phyloP scores from a whole-genome alignment of 1,139 yeast genomes.

The Zygoascus hellenicus region DNA sequence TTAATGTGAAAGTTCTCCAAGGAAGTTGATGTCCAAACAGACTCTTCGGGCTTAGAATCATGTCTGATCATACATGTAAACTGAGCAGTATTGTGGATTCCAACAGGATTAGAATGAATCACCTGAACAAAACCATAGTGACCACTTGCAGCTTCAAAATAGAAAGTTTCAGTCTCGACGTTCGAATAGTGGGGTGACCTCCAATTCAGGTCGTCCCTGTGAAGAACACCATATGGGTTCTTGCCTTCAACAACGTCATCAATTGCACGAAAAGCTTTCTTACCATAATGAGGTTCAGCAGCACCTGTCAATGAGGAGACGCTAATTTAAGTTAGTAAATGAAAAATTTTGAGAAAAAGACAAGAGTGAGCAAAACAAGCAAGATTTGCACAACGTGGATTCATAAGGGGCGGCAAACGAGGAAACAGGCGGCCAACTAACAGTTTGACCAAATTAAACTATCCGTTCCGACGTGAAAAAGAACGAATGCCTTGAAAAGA shows the following conservation, averaged over 20 bases:
- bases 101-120: constrained; percentile 87
- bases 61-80: constrained; percentile 75
- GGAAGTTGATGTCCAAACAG: constrained; percentile 85
- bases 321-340: constrained; percentile 15
- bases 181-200: constrained; percentile 69
- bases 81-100: constrained; percentile 87
- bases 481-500: too few relatives aligned
- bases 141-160: constrained; percentile 62
- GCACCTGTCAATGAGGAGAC: constrained; percentile 93
- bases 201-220: constrained; percentile 68
- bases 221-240: constrained; percentile 53
- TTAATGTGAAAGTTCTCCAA: constrained; percentile 71
- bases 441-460: too few relatives aligned
- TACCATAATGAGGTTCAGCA: constrained; percentile 95
- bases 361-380: neutral
- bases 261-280: constrained; percentile 84
- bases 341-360: neutral
- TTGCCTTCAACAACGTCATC: constrained; percentile 48
- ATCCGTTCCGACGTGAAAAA: too few relatives aligned
- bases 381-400: too few relatives aligned
- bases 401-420: too few relatives aligned
- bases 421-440: too few relatives aligned
- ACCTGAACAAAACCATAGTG: constrained; percentile 86
- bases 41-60: constrained; percentile 43
- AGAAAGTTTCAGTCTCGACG: constrained; percentile 93